Base-by-base conservation (phyloP, 2,329 filamentous ascomycete species). In the Rhynchosporium agropyri region DNA sequence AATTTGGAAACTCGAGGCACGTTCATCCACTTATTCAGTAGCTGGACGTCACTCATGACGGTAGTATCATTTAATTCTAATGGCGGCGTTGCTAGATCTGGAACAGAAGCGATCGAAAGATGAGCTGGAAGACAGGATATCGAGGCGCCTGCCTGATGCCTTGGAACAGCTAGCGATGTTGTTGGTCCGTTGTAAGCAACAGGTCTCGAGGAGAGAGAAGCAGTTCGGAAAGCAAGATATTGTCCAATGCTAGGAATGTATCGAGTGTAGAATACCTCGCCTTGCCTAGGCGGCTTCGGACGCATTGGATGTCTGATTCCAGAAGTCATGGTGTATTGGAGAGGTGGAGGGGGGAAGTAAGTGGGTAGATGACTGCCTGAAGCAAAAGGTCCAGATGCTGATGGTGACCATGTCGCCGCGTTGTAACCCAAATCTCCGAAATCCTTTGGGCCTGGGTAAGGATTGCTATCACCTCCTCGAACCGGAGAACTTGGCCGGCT, bases 11-110 rank as follows among this genome's bases (percentile, higher is more conserved):
- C 92, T 0, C 95, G 89, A 0, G 91, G 87, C 64, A 90, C 88
- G 60, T 92, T 90, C 85, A 98, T 90, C 95, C 95, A 99, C 71
- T 83, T 86, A 74, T 95, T 85, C 13, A 99, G 78, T 5, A 96
- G 82, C 20, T 90, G 86, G 1, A 83, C 72, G 68, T 91, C 89
- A 1, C 81, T 84, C 65, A 75, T 72, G 8, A 67, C 45, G 3
- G 66, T 65, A 12, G 68, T 73, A 51, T 72, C 70, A 8, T 70
- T 68, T 0, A 67, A 57, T 8, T 69, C 66, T 15, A 54, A 75
- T 72, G 68, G 83, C 74, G 54, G 73, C 68, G 63, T 83, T 76
- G 62, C 80, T 78, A 26, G 70, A 67, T 61, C 67, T 15, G 68
- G 56, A 50, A 69, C 57, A 78, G 77, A 63, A 75, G 76, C 51